A percentile compares a stretch with the other conserved stretches of the same genome.
phyloP scores from a whole-genome alignment of 805 yeast genomes.

The Naumovozyma dairenensis region DNA sequence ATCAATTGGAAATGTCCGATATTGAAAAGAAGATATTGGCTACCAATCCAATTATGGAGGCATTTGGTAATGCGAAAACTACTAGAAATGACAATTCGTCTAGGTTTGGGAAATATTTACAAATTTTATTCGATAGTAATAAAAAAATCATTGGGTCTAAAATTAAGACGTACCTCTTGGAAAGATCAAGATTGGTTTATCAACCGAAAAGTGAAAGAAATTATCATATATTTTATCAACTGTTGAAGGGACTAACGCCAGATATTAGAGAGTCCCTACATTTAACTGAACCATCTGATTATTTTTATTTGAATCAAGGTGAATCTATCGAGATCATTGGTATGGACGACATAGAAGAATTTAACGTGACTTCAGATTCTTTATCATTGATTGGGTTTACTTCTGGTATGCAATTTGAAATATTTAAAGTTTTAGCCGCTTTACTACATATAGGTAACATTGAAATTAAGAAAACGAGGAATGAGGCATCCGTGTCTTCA shows the following conservation, averaged over 20 bases:
- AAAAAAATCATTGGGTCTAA: constrained; percentile 90
- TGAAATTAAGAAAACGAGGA: constrained; percentile 74
- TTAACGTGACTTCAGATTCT: constrained; percentile 64
- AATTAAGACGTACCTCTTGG: constrained; percentile 84
- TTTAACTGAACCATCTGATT: constrained; percentile 58
- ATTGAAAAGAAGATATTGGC: constrained; percentile 92
- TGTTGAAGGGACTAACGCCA: constrained; percentile 58
- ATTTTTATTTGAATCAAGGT: constrained; percentile 81
- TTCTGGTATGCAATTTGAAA: constrained; percentile 47
- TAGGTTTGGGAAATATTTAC: constrained; percentile 88
- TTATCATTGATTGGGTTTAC: constrained; percentile 67
- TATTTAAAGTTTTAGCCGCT: constrained; percentile 78
- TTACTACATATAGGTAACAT: constrained; percentile 89
- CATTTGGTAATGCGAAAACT: constrained; percentile 93
- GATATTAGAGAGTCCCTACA: constrained; percentile 48
- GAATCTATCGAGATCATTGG: constrained; percentile 62
- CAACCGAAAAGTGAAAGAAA: constrained; percentile 86
- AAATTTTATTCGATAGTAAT: constrained; percentile 67
- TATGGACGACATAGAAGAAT: constrained; percentile 76
- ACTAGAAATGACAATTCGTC: constrained; percentile 89
- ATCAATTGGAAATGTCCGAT: constrained; percentile 60
- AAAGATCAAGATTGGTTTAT: constrained; percentile 87
- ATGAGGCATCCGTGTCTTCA: constrained; percentile 67
- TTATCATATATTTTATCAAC: constrained; percentile 89
- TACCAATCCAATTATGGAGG: constrained; percentile 85